Conservation (phyloP, 176 grass and related monocot species). For the Oryza meridionalis region DNA sequence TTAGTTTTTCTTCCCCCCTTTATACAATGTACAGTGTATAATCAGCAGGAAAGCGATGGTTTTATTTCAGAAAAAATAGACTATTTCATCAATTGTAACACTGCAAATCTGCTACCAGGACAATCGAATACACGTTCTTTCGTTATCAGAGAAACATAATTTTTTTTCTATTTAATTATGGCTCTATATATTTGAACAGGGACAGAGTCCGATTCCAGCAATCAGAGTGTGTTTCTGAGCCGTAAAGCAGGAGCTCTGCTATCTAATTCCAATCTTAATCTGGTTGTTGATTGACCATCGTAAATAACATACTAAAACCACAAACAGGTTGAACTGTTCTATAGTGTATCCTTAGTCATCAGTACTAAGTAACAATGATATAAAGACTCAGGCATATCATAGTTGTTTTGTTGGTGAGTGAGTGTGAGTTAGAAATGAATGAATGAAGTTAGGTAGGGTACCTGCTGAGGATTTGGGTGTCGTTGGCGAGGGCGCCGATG, state of each 20-base stretch:
- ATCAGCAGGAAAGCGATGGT: too few relatives aligned
- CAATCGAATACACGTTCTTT: not conserved
- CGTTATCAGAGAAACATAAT: not conserved
- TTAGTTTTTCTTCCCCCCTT: too few relatives aligned
- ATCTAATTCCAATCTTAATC: too few relatives aligned
- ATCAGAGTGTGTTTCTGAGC: too few relatives aligned
- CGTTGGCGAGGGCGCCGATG: slow-evolving; percentile 73
- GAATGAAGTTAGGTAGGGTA: slow-evolving; percentile 1
- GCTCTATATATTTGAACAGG: not conserved
- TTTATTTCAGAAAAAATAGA: too few relatives aligned
- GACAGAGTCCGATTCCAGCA: not conserved
- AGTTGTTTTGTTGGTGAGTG: too few relatives aligned
- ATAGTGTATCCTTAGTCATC: too few relatives aligned
- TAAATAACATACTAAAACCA: not conserved
- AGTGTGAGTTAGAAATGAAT: too few relatives aligned
- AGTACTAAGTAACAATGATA: too few relatives aligned
- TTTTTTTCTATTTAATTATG: not conserved
- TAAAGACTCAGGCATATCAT: too few relatives aligned
- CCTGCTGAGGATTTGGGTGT: slow-evolving; percentile 87
- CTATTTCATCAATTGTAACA: not conserved
- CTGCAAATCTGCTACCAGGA: not conserved
- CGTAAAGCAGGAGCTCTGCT: too few relatives aligned
- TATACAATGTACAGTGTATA: too few relatives aligned
- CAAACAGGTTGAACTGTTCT: not conserved
- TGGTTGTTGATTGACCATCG: not conserved